Percentiles rank a stretch among this genome's conserved stretches.
Evolutionary conservation across 2,329 filamentous ascomycete genomes (phyloP).

Genomic region (Gremmenia infestans): DNA sequence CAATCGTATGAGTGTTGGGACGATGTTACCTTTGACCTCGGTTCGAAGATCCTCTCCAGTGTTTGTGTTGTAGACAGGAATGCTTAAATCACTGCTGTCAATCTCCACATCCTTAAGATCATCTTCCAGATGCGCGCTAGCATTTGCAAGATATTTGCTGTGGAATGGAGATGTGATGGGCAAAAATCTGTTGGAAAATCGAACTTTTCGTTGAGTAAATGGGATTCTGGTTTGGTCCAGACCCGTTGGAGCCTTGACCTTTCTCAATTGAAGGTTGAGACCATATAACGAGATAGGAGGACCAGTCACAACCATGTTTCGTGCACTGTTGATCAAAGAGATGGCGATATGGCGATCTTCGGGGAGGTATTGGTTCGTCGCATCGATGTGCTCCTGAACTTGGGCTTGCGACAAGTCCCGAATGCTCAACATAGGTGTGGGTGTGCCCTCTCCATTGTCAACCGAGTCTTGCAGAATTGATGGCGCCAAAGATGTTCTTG

Average conservation of each 20-base stretch:
- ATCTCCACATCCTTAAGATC: conserved; percentile 83
- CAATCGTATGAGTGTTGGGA: conserved; percentile 81
- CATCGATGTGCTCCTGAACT: conserved; percentile 94
- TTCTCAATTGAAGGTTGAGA: conserved; percentile 89
- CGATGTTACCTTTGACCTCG: conserved; percentile 68
- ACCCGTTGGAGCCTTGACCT: conserved; percentile 96
- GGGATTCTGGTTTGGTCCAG: conserved; percentile 93
- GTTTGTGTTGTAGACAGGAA: conserved; percentile 86
- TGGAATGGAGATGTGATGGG: conserved; percentile 98
- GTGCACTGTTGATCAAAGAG: conserved; percentile 92
- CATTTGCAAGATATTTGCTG: conserved; percentile 84
- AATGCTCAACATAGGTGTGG: conserved; percentile 97
- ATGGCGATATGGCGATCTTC: conserved; percentile 90
- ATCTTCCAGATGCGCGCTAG: conserved; percentile 75
- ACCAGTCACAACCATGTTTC: conserved; percentile 94
- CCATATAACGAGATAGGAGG: conserved; percentile 95
- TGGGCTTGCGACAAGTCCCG: conserved; percentile 83
- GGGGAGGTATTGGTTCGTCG: conserved; percentile 93
- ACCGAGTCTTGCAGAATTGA: conserved; percentile 87
- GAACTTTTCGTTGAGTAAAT: conserved; percentile 90
- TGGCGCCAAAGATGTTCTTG: conserved; percentile 87
- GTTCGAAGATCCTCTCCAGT: conserved; percentile 79
- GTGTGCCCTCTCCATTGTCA: conserved; percentile 89
- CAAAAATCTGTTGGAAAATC: conserved; percentile 94
- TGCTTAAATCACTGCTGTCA: conserved; percentile 65